Evolutionary conservation across 108 stramenopile species (phyloP), one percentile per base, ranked within the genome.

Genomic region (Pseudonitzschia multiseries): DNA sequence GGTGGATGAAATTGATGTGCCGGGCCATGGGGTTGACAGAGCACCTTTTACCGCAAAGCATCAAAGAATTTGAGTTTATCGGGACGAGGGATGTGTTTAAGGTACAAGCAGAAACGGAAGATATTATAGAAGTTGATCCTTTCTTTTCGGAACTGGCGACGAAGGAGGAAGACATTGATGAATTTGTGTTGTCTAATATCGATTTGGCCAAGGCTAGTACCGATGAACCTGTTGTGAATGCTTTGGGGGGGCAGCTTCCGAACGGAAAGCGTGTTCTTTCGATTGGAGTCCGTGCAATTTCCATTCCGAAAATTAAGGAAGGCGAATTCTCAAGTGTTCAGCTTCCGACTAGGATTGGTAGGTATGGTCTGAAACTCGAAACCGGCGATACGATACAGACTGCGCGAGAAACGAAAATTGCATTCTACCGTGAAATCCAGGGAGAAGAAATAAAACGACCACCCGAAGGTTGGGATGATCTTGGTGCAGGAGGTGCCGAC

Each of bases 401-500:
- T 29, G 21, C 70, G 21, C 21, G 20, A 67, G 66, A 67, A 48
- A 33, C 40, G 40, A 54, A 77, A 0, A 90, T 94, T 61, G 86
- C 89, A 68, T 65, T 95, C 21, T 95, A 88, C 84, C 60, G 65
- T 56, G 94, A 95, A 75, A 68, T 79, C 1, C 51, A 72, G 42
- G 91, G 89, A 13, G 78, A 77, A 2, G 71, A 81, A 48, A 91
- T 96, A 70, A 73, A 89, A 15, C 80, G 94, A 21, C 94, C 94
- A 3, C 94, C 94, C 8, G 89, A 92, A 79, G 94, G 92, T 20
- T 96, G 94, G 94, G 94, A 96, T 71, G 92, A 96, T 69, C 85
- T 96, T 29, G 90, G 87, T 54, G 87, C 76, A 41, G 94, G 92
- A 13, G 91, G 91, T 28, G 89, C 94, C 21, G 86, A 77, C 68